Conservation (phyloP, 2,329 filamentous ascomycete species). For the Talaromyces sp. region DNA sequence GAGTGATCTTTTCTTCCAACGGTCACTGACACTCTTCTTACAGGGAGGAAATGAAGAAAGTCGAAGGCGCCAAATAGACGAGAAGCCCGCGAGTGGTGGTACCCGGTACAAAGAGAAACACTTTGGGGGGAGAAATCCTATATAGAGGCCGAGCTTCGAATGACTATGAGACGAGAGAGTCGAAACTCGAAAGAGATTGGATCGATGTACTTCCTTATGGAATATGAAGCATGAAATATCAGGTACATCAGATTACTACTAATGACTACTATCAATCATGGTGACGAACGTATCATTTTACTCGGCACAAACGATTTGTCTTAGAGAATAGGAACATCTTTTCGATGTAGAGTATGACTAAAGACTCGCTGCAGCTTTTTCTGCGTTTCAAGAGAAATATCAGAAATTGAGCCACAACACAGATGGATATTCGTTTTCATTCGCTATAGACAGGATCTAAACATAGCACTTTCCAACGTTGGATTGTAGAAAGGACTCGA, state of each 20-base stretch:
- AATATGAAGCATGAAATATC: constrained; percentile 8
- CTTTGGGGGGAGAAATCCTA: neutral
- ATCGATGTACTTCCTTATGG: constrained; percentile 3
- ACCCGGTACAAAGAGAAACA: neutral
- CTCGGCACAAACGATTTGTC: neutral
- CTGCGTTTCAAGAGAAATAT: constrained; percentile 11
- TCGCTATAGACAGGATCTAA: neutral
- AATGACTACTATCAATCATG: constrained; percentile 6
- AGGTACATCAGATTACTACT: constrained; percentile 7
- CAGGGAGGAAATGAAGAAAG: constrained; percentile 82
- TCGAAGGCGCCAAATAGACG: constrained; percentile 70
- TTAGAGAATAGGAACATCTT: neutral
- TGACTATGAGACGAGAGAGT: neutral
- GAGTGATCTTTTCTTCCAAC: neutral
- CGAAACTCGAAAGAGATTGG: constrained; percentile 4
- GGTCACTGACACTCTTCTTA: neutral
- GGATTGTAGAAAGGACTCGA: neutral
- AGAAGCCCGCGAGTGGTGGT: neutral
- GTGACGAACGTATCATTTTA: neutral
- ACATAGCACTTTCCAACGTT: neutral
- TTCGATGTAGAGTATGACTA: neutral
- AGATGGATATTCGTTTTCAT: constrained; percentile 21
- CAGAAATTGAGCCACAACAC: constrained; percentile 21
- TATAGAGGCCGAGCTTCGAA: neutral
- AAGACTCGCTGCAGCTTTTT: constrained; percentile 15